Percentiles rank a stretch among this genome's conserved stretches.
phyloP scores from a whole-genome alignment of 192 early-diverging fungal species.

The Dispira simplex region DNA sequence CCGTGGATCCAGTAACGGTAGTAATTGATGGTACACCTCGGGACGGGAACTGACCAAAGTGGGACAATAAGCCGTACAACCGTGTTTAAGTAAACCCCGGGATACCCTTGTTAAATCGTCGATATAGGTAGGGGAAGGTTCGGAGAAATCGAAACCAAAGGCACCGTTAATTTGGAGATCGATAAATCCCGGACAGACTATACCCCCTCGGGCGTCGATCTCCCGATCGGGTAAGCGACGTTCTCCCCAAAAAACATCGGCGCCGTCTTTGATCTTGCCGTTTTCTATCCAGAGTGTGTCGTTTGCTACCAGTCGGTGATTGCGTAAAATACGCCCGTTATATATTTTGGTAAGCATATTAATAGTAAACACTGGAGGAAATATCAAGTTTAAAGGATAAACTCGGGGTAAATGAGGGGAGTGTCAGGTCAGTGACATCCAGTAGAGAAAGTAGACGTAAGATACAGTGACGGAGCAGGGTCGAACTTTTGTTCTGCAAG shows the following conservation, averaged over 20 bases:
- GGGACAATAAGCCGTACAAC: constrained; percentile 68
- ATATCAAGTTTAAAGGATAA: no score
- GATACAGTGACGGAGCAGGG: no score
- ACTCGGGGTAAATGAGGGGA: no score
- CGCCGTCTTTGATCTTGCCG: constrained; percentile 65
- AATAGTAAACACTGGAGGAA: no score
- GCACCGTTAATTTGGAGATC: constrained; percentile 74
- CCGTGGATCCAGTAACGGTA: constrained; percentile 35
- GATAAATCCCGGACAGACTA: constrained; percentile 67
- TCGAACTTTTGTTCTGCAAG: no score
- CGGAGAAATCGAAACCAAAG: constrained; percentile 65
- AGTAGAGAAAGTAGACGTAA: no score
- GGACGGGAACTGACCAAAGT: constrained; percentile 60
- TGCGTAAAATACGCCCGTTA: constrained; percentile 58
- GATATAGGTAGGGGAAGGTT: constrained; percentile 40
- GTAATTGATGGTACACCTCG: constrained; percentile 55
- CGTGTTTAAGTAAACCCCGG: constrained; percentile 56
- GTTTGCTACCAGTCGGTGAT: constrained; percentile 58
- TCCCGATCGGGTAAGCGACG: constrained; percentile 43
- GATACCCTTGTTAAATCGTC: constrained; percentile 48
- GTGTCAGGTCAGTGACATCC: no score
- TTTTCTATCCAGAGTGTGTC: constrained; percentile 54
- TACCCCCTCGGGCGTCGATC: constrained; percentile 52
- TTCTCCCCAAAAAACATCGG: constrained; percentile 49
- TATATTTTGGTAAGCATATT: constrained; percentile 44